Percentiles rank a stretch among this genome's conserved stretches.
phyloP scores from a whole-genome alignment of 441 rosid genomes.

The Gossypium trilobum region DNA sequence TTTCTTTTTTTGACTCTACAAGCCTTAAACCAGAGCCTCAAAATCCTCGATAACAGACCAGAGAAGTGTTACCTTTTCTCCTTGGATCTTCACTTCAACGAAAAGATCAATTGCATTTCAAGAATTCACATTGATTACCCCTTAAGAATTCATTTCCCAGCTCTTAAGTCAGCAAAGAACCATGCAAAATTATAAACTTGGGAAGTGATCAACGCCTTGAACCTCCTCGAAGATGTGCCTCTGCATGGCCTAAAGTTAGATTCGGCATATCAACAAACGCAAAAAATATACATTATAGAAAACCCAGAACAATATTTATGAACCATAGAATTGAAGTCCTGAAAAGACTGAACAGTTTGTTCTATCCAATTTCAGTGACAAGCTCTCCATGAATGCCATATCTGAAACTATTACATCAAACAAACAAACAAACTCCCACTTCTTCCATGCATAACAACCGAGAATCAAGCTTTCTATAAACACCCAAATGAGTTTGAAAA shows the following conservation, averaged over 20 bases:
- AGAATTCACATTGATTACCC: neutral
- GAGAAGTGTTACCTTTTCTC: neutral
- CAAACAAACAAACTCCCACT: constrained; percentile 2
- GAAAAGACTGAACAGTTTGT: neutral
- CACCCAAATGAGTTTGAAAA: neutral
- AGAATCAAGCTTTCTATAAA: constrained; percentile 5
- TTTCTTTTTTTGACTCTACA: constrained; percentile 17
- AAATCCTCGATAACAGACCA: constrained; percentile 9
- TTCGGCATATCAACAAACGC: neutral
- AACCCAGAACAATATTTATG: neutral
- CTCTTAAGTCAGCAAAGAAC: neutral
- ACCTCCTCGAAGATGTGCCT: neutral
- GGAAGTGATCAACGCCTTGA: constrained; percentile 1
- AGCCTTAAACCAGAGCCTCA: constrained; percentile 23
- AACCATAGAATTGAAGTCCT: neutral
- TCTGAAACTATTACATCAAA: neutral
- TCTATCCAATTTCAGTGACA: neutral
- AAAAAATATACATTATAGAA: neutral
- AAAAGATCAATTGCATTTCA: constrained; percentile 16
- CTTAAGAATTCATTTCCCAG: neutral
- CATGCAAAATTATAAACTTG: neutral
- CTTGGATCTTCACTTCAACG: constrained; percentile 24
- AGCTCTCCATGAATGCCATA: neutral
- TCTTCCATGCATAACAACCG: neutral
- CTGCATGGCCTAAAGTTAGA: neutral